Percentiles rank a stretch among this genome's conserved stretches.
Evolutionary conservation across 169 alveolate species (phyloP).

Genomic region (Plasmodium inui): DNA sequence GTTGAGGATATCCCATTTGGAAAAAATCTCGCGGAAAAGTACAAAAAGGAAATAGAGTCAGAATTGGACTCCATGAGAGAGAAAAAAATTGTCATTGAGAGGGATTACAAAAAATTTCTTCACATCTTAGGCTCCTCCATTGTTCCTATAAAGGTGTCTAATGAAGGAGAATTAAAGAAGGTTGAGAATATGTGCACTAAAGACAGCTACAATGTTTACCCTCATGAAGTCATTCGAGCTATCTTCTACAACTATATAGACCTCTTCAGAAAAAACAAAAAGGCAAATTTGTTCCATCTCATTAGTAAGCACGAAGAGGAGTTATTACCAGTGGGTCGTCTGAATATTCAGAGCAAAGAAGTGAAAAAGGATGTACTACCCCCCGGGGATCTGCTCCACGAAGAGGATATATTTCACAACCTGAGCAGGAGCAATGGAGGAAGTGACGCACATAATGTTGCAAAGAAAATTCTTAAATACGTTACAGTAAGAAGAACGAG

Average conservation of each 20-base stretch:
- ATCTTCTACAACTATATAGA: constrained; percentile 31
- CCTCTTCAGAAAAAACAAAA: constrained; percentile 27
- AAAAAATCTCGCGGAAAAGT: not conserved
- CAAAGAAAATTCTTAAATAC: constrained; percentile 20
- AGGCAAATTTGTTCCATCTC: constrained; percentile 24
- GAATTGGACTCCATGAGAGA: not conserved
- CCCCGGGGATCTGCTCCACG: not conserved
- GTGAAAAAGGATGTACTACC: constrained; percentile 4
- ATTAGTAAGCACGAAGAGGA: constrained; percentile 45
- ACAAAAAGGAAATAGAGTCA: not conserved
- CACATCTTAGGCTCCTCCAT: constrained; percentile 44
- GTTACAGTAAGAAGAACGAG: constrained; percentile 1
- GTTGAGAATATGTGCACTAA: not conserved
- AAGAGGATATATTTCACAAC: not conserved
- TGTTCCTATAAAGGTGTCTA: constrained; percentile 24
- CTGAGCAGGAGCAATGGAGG: not conserved
- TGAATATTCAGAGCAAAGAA: not conserved
- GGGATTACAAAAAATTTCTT: constrained; percentile 19
- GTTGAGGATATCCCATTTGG: not conserved
- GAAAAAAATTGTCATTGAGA: constrained; percentile 9
- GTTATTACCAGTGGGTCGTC: constrained; percentile 37
- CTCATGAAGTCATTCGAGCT: constrained; percentile 30
- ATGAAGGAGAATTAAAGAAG: not conserved
- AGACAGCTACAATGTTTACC: constrained; percentile 39
- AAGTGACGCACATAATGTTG: not conserved